Conservation (phyloP, 352 stramenopile species). For the Elongisporangium anandrum region DNA sequence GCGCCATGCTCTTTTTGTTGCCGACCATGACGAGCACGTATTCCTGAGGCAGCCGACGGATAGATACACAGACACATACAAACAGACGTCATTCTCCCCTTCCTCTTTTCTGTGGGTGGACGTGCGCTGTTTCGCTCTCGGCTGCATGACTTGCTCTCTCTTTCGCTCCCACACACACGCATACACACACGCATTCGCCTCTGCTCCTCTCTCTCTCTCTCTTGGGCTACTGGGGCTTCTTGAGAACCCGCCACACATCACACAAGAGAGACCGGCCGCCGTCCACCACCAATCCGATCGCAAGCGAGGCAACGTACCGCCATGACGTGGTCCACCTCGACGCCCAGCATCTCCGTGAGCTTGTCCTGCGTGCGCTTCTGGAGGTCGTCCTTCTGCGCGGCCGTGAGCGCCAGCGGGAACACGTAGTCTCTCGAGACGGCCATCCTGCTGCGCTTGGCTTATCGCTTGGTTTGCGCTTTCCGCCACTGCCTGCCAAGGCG, state of each 20-base stretch:
- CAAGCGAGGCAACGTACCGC: conserved; percentile 52
- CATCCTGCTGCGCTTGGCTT: neutral
- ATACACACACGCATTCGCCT: neutral
- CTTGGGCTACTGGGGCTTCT: neutral
- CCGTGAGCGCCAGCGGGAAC: conserved; percentile 51
- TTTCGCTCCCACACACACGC: conserved; percentile 1
- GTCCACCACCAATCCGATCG: neutral
- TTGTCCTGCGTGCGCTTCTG: conserved; percentile 38
- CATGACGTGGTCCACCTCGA: conserved; percentile 84
- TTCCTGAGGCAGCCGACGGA: conserved; percentile 38
- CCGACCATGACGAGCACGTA: conserved; percentile 84
- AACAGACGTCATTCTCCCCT: conserved; percentile 18
- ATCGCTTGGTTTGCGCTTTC: neutral
- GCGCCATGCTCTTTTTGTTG: conserved; percentile 85
- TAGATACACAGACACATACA: conserved; percentile 17
- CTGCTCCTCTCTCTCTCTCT: neutral
- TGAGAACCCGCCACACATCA: neutral
- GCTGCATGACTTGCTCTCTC: neutral
- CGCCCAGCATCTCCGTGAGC: conserved; percentile 74
- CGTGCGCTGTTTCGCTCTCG: conserved; percentile 6
- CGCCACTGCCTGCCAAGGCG: neutral
- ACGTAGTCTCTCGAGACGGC: conserved; percentile 27
- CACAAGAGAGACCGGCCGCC: conserved; percentile 2
- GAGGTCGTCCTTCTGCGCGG: conserved; percentile 58
- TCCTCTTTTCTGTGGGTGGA: conserved; percentile 24